phyloP scores from a whole-genome alignment of 495 filamentous ascomycete species.

The Penicillium macrosclerotiorum region DNA sequence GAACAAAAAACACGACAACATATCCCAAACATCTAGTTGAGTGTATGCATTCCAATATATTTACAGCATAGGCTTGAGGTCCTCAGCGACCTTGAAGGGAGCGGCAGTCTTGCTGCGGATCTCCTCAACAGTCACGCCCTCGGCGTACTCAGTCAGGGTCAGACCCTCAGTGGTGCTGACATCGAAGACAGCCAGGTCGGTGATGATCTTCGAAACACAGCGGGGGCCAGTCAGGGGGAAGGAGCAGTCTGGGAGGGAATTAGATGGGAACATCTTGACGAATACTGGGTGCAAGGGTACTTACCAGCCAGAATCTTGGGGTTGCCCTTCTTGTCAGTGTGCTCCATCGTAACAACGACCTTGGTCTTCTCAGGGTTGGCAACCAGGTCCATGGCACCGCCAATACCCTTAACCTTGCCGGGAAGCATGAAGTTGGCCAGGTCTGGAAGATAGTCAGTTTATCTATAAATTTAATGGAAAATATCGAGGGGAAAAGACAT shows the following conservation, averaged over 20 bases:
- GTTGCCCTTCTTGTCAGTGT: conserved; percentile 84
- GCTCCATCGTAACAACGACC: conserved; percentile 89
- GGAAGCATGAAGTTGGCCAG: conserved; percentile 67
- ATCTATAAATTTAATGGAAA: background rate
- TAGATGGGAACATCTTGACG: too few species aligned
- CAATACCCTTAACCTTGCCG: conserved; percentile 91
- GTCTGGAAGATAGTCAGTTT: conserved; percentile 19
- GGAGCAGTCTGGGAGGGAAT: conserved; percentile 54
- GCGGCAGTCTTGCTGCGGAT: conserved; percentile 83
- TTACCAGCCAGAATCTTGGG: conserved; percentile 68
- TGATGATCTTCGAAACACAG: conserved; percentile 87
- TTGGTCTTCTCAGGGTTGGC: conserved; percentile 78
- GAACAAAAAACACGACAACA: conserved; percentile 3
- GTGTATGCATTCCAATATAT: conserved; percentile 5
- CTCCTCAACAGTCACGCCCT: conserved; percentile 80
- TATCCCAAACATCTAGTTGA: conserved; percentile 10
- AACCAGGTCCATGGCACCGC: conserved; percentile 89
- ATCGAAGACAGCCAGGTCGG: conserved; percentile 83
- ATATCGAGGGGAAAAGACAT: conserved; percentile 25
- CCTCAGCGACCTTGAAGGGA: conserved; percentile 72
- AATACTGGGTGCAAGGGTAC: too few species aligned
- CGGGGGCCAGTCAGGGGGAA: conserved; percentile 83
- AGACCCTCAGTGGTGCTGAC: conserved; percentile 76
- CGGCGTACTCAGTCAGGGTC: conserved; percentile 76
- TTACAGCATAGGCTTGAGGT: conserved; percentile 67